Evolutionary conservation across 371 early-diverging fungal species (phyloP).

Genomic region (Syncephalastrum sp.): DNA sequence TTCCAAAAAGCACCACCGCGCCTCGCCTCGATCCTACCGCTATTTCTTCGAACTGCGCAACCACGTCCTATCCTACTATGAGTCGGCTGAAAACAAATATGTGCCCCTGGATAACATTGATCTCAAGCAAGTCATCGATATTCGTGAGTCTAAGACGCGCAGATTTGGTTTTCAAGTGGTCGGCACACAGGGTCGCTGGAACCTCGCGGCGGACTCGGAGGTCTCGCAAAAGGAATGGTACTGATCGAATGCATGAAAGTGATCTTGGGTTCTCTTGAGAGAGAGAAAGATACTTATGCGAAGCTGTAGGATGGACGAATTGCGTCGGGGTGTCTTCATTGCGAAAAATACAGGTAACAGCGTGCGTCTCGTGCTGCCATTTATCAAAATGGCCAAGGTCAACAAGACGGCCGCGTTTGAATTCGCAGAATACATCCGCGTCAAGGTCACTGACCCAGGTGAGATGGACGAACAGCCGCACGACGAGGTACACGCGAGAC

Average conservation of each 20-base stretch:
- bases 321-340: conserved; percentile 60
- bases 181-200: conserved; percentile 35
- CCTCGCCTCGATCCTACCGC: conserved; percentile 46
- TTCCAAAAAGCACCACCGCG: conserved; percentile 48
- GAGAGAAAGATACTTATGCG: neutral
- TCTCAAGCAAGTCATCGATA: conserved; percentile 55
- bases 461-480: conserved; percentile 27
- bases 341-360: conserved; percentile 62
- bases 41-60: conserved; percentile 73
- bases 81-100: conserved; percentile 63
- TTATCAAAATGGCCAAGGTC: conserved; percentile 48
- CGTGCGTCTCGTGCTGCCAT: conserved; percentile 59
- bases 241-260: neutral
- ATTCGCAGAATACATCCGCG: conserved; percentile 55
- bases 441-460: conserved; percentile 48
- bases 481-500: conserved; percentile 50
- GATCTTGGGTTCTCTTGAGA: neutral
- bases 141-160: conserved; percentile 42
- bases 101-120: conserved; percentile 63
- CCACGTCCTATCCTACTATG: conserved; percentile 63
- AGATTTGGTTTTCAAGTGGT: conserved; percentile 57
- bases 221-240: conserved; percentile 52
- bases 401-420: conserved; percentile 52
- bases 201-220: conserved; percentile 51
- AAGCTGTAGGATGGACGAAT: conserved; percentile 40